phyloP scores from a whole-genome alignment of 2,329 filamentous ascomycete species.

The Chaetomiaceae sp. region DNA sequence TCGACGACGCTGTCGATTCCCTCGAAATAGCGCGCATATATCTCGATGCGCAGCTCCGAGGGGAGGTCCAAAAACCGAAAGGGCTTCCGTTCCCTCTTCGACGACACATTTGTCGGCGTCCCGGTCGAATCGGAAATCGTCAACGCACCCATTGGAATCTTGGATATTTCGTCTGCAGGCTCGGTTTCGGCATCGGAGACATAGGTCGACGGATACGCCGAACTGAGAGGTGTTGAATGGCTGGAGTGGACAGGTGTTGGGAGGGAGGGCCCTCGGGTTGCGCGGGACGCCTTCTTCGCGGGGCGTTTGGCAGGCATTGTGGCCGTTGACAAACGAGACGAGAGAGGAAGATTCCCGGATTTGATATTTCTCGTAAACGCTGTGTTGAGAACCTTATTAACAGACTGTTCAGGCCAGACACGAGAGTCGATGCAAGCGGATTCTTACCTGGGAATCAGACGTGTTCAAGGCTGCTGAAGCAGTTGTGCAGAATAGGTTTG shows the following conservation, averaged over 20 bases:
- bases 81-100: constrained; percentile 33
- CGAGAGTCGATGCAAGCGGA: no score
- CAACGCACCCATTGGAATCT: constrained; percentile 41
- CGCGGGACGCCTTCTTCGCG: constrained; percentile 31
- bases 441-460: background rate
- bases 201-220: constrained; percentile 36
- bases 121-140: constrained; percentile 37
- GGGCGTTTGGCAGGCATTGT: constrained; percentile 27
- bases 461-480: background rate
- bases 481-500: background rate
- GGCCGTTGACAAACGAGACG: background rate
- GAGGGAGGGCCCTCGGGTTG: constrained; percentile 17
- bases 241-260: constrained; percentile 34
- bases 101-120: constrained; percentile 20
- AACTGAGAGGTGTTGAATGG: constrained; percentile 35
- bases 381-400: background rate
- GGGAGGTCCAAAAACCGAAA: constrained; percentile 67
- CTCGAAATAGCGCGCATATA: constrained; percentile 62
- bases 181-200: constrained; percentile 38
- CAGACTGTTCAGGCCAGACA: no score
- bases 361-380: background rate
- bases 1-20: constrained; percentile 55
- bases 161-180: constrained; percentile 36
- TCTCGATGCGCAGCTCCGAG: constrained; percentile 62
- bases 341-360: background rate